phyloP scores from a whole-genome alignment of 495 filamentous ascomycete species.

The Delitschia confertaspora region DNA sequence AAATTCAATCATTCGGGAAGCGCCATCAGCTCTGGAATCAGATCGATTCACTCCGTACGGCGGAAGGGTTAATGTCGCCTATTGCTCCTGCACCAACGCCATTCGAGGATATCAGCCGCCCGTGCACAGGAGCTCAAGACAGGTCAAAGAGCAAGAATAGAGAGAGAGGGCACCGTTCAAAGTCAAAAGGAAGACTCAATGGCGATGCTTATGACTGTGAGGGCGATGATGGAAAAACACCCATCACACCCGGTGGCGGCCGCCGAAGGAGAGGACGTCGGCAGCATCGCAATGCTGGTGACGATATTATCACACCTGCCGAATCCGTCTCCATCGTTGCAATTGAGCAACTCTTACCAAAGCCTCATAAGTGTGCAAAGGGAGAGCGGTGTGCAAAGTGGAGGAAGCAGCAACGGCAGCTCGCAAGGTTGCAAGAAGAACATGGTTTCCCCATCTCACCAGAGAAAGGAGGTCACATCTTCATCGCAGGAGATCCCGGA shows the following conservation, averaged over 20 bases:
- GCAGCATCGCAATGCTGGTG: conserved; percentile 36
- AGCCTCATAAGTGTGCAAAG: conserved; percentile 77
- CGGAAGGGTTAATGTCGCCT: conserved; percentile 37
- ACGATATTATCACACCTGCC: conserved; percentile 59
- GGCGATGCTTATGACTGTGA: conserved; percentile 20
- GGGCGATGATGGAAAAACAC: conserved; percentile 34
- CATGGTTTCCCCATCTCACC: conserved; percentile 51
- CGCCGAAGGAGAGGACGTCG: conserved; percentile 42
- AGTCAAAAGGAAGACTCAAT: conserved; percentile 19
- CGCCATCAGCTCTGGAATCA: conserved; percentile 77
- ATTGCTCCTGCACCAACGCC: conserved; percentile 40
- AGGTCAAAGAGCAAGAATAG: conserved; percentile 27
- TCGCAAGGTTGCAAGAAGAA: conserved; percentile 57
- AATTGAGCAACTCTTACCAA: conserved; percentile 81
- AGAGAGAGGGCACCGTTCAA: conserved; percentile 20
- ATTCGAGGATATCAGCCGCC: conserved; percentile 35
- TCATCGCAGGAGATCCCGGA: conserved; percentile 63
- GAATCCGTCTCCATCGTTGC: conserved; percentile 87
- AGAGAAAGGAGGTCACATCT: conserved; percentile 47
- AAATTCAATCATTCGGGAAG: conserved; percentile 87
- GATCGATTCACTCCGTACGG: conserved; percentile 60
- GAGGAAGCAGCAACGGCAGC: conserved; percentile 60
- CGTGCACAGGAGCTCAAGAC: conserved; percentile 28
- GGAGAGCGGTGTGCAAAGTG: conserved; percentile 82
- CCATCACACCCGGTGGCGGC: conserved; percentile 35